A percentile compares a stretch with the other conserved stretches of the same genome.
Evolutionary conservation across 305 asterid genomes (phyloP).

Genomic region (Fraxinus angustifolia): DNA sequence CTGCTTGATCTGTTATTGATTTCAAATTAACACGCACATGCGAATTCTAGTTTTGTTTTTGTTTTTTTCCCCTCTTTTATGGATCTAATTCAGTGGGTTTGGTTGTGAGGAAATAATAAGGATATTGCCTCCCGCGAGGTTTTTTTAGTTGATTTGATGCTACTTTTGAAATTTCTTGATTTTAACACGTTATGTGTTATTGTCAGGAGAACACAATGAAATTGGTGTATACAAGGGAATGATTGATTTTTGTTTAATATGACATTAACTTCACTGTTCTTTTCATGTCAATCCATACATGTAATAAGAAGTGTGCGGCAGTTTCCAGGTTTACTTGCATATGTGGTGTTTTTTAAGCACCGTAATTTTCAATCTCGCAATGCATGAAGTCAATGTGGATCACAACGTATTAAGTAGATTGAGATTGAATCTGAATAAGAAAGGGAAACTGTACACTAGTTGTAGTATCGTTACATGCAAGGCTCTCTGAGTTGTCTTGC

Average conservation of each 20-base stretch:
- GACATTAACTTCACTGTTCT: neutral
- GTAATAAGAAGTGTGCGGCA: neutral
- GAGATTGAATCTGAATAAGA: neutral
- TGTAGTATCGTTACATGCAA: neutral
- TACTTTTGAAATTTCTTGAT: neutral
- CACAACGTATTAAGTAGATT: neutral
- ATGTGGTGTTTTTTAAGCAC: neutral
- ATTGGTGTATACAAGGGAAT: neutral
- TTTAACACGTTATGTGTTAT: neutral
- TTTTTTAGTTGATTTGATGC: constrained; percentile 13
- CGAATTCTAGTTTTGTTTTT: neutral
- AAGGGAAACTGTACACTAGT: neutral
- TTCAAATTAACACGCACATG: neutral
- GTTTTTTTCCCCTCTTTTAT: neutral
- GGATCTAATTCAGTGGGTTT: neutral
- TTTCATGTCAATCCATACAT: neutral
- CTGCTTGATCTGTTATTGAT: neutral
- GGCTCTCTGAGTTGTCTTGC: neutral
- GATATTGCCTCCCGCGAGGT: neutral
- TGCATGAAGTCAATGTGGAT: neutral
- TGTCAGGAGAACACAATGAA: neutral
- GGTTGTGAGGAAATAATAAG: neutral
- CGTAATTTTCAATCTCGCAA: neutral
- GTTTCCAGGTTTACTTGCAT: neutral
- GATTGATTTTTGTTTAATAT: neutral